Evolutionary conservation across 805 yeast species (phyloP), one percentile per base, ranked within the genome.

Genomic region (Barnettozyma salicaria): DNA sequence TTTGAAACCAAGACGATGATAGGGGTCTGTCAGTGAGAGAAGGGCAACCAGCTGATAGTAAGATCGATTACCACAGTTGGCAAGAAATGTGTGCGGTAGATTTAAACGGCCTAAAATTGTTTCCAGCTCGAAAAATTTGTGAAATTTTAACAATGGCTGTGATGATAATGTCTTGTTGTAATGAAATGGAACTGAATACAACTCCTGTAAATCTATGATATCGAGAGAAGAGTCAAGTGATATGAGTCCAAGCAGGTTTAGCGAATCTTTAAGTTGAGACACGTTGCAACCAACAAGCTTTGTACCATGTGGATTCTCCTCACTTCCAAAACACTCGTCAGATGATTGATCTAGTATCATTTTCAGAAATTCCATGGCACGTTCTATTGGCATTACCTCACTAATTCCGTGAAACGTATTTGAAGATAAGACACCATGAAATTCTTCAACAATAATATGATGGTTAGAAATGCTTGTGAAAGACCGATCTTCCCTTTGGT

Each of bases 331-430:
- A n/a, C 19, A 29, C 16, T 19, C 23, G 8, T 5, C 26, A 3
- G 34, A 21, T 3, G 18, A 20, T 4, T 10, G 3, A 5, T 30
- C 11, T 12, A 38, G 7, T 2, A 30, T 11, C 2, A 25, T 17
- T 10, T 30, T 11, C 5, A 38, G 8, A 14, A 28, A 13, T 2
- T 20, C 23, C 12, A 10, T n/a, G 10, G 47, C 32, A 26, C 45
- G 39, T 19, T 30, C 20, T 18, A 30, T 28, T 7, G 48, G 29
- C 12, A 49, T 6, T 3, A 43, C 22, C 8, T 36, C 27, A 19
- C 51, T 47, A n/a, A 38, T 33, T 1, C 51, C 51, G 14, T 47
- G 53, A 32, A 39, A 49, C 2, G 40, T 36, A 33, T 41, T 47
- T 6, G 50, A 38, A 4, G 53, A 49, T 11, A 49, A 34, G 12